These are phyloP conservation scores for Cocos nucifera DNA, from an alignment of 176 grass and related monocot species.

Conservation along the genomic window DNA sequence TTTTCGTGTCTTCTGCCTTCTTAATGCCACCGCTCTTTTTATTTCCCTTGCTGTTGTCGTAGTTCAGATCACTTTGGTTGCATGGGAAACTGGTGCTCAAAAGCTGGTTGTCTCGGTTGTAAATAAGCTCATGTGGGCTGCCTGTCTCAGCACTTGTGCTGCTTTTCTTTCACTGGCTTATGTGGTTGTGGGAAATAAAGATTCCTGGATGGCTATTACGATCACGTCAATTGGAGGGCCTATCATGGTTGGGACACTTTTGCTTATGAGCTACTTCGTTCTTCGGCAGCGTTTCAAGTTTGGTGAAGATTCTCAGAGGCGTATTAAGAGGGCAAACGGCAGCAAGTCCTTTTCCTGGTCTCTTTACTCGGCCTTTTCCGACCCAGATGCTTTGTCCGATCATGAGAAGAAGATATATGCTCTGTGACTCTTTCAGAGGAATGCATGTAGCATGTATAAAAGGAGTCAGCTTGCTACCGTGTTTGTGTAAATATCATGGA, in stretches of 20 bases:
- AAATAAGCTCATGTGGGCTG: slow-evolving; percentile 96
- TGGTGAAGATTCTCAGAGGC: slow-evolving; percentile 64
- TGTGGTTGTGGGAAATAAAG: slow-evolving; percentile 71
- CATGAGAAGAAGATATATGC: slow-evolving; percentile 90
- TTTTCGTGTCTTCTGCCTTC: slow-evolving; percentile 76
- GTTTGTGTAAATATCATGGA: no score
- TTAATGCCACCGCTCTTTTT: slow-evolving; percentile 83
- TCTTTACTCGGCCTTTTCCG: slow-evolving; percentile 53
- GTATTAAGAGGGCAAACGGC: slow-evolving; percentile 62
- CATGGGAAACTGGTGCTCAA: slow-evolving; percentile 92
- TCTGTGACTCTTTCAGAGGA: slow-evolving; percentile 28
- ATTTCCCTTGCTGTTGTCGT: slow-evolving; percentile 97
- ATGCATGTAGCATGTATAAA: no score
- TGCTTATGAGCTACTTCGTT: slow-evolving; percentile 74
- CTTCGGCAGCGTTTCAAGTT: slow-evolving; percentile 67
- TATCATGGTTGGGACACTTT: slow-evolving; percentile 77
- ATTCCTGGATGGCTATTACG: slow-evolving; percentile 80
- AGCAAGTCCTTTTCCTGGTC: slow-evolving; percentile 99
- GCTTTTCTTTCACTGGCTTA: slow-evolving; percentile 91
- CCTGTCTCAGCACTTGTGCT: slow-evolving; percentile 78
- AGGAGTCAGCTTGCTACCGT: no score
- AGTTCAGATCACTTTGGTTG: slow-evolving; percentile 92
- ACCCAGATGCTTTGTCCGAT: slow-evolving; percentile 87
- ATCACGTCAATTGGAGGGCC: slow-evolving; percentile 73
- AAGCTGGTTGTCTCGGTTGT: slow-evolving; percentile 80